phyloP scores from a whole-genome alignment of 352 stramenopile genomes.

The Globisporangium orthogonon region DNA sequence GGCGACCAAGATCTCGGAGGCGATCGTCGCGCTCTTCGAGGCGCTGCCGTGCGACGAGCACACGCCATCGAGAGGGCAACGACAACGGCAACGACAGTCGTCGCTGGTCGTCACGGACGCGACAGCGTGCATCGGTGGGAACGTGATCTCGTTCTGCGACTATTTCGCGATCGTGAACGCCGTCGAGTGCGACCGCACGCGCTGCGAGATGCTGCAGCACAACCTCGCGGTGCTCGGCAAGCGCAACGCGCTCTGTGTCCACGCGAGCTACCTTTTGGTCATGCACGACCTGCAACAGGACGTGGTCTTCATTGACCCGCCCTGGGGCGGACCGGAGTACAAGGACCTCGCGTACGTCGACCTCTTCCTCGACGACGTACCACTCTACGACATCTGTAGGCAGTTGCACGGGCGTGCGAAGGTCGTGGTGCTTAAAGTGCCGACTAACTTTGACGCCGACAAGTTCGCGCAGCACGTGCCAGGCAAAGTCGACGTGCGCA shows the following conservation, averaged over 20 bases:
- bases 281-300: conserved; percentile 69
- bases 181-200: conserved; percentile 55
- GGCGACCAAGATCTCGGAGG: conserved; percentile 64
- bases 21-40: conserved; percentile 42
- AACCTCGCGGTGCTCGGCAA: conserved; percentile 62
- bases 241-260: conserved; percentile 46
- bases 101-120: conserved; percentile 59
- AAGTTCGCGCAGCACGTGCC: conserved; percentile 61
- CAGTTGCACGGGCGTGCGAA: conserved; percentile 33
- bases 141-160: conserved; percentile 76
- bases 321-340: conserved; percentile 80
- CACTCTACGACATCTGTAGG: conserved; percentile 60
- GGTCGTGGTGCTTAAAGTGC: conserved; percentile 75
- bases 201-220: conserved; percentile 68
- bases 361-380: conserved; percentile 54
- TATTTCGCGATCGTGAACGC: conserved; percentile 73
- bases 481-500: conserved; percentile 43
- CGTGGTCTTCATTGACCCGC: conserved; percentile 79
- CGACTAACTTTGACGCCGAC: conserved; percentile 74
- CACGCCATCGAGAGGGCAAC: no score
- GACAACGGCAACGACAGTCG: conserved; percentile 10
- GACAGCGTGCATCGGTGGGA: conserved; percentile 77
- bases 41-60: conserved; percentile 6
- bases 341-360: conserved; percentile 65
- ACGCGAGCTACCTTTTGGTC: conserved; percentile 64